Evolutionary conservation across 192 early-diverging fungal species (phyloP).

Genomic region (Pecoramyces ruminantium): DNA sequence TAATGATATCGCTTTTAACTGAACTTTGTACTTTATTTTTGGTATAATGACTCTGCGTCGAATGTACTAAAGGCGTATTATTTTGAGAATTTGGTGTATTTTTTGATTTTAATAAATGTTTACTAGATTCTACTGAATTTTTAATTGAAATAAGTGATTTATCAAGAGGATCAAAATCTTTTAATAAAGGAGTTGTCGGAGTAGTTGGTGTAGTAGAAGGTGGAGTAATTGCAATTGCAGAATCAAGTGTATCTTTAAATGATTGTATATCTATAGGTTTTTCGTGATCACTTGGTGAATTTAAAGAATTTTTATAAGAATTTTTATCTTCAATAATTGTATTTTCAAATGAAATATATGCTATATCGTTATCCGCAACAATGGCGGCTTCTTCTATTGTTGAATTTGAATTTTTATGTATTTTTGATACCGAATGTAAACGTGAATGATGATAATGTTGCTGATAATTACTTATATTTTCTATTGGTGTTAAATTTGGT

Average conservation of each 20-base stretch:
- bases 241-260: not conserved
- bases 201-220: not conserved
- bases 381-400: not conserved
- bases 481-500: not conserved
- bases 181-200: not conserved
- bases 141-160: not conserved
- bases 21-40: not conserved
- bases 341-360: not conserved
- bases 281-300: not conserved
- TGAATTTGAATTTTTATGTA: not conserved
- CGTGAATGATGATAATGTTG: not conserved
- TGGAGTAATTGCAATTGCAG: not conserved
- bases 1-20: not conserved
- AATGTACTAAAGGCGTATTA: not conserved
- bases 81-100: not conserved
- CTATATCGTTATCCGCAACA: not conserved
- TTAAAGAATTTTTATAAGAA: no score
- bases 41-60: not conserved
- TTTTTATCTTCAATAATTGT: not conserved
- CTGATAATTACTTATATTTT: not conserved
- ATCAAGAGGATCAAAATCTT: not conserved
- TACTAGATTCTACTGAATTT: not conserved
- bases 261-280: not conserved
- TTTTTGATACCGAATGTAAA: not conserved
- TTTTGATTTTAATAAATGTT: not conserved